Percentiles rank a stretch among this genome's conserved stretches.
These are phyloP conservation scores for Bromus sterilis DNA, from an alignment of 176 grass and related monocot genomes.

Conservation along the genomic window DNA sequence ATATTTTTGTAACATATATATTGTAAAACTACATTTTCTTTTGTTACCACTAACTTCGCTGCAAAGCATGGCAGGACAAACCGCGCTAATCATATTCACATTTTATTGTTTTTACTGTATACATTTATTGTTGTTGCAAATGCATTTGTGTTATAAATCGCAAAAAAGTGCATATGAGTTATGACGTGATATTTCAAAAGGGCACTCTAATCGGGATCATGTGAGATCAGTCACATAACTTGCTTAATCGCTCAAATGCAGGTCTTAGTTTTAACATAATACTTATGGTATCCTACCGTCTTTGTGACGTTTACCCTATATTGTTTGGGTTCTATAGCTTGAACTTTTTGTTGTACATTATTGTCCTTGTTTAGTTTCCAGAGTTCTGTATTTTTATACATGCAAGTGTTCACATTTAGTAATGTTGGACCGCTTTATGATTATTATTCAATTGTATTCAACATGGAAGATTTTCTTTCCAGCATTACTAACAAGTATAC, in stretches of 20 bases:
- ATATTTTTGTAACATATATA: not conserved
- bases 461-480: not conserved
- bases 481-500: not conserved
- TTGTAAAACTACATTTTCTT: not conserved
- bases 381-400: not conserved
- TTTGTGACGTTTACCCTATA: not conserved
- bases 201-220: not conserved
- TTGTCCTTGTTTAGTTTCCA: not conserved
- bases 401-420: not conserved
- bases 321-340: not conserved
- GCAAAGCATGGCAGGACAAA: not conserved
- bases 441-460: not conserved
- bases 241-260: not conserved
- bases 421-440: not conserved
- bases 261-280: not conserved
- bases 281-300: not conserved
- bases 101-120: not conserved
- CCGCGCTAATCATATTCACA: not conserved
- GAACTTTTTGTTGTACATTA: not conserved
- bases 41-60: not conserved
- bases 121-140: too few species aligned
- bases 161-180: not conserved
- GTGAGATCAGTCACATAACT: not conserved
- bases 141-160: too few species aligned
- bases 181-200: too few species aligned